Base-by-base conservation (phyloP, 192 early-diverging fungal species). In the Dissophora ornata region DNA sequence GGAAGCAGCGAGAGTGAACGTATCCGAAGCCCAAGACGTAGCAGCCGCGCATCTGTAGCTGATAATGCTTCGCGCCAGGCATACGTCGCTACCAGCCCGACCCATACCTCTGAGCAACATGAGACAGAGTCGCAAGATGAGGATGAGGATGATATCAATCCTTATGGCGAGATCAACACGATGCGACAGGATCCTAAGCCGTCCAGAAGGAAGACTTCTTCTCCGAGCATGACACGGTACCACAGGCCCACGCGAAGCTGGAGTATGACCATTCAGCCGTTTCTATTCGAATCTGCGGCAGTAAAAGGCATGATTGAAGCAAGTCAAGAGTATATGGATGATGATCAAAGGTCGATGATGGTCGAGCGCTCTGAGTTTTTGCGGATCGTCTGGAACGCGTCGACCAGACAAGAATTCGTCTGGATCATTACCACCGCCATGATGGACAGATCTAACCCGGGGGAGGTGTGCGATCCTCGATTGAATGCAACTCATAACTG, bases 401-500 rank as follows among this genome's bases (percentile, higher is more conserved):
- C 53, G 15, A 62, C 52, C 26, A 57, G 44, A 5, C 52, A 62
- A 28, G 60, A 63, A 24, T 34, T 49, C 13, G 57, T 63, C 24
- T 71, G 69, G 69, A 57, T 40, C 4, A 44, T 71, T 38, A 57
- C 61, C 0, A 42, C 61, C 9, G 51, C 61, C 0, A 26, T 38
- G 15, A 62, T 71, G 69, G 69, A 71, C 18, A 46, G 60, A 34
- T 22, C 58, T 0, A 47, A 62, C n/a, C 68, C 68, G 4, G 57
- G 62, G 41, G 12, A 12, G n/a, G 58, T 52, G 3, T 69, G 46
- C 26, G 67, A 60, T 21, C 68, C 16, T 21, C n/a, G n/a, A n/a
- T n/a, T n/a, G 4, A 33, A 53, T 15, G 29, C 12, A 15, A 29
- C 9, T 22, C n/a, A 12, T 9, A 38, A 48, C 15, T n/a, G n/a